Conservation (phyloP, 2,329 filamentous ascomycete species). For the Cryphonectria nitschkei region DNA sequence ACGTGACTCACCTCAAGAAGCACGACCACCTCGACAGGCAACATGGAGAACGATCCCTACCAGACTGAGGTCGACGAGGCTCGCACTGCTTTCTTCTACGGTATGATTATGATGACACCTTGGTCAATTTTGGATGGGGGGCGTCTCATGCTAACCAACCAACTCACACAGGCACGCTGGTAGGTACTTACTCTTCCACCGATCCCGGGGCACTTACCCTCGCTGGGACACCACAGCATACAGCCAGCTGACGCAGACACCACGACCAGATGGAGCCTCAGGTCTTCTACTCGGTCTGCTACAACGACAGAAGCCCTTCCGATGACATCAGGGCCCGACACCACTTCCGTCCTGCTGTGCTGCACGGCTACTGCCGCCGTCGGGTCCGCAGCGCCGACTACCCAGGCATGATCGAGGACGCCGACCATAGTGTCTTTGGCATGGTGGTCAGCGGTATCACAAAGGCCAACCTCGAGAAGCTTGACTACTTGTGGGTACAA, state of each 20-base stretch:
- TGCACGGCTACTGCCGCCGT: constrained; percentile 71
- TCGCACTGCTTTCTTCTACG: constrained; percentile 60
- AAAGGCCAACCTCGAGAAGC: constrained; percentile 70
- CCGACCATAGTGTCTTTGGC: constrained; percentile 67
- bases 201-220: constrained; percentile 15
- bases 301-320: constrained; percentile 57
- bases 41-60: constrained; percentile 12
- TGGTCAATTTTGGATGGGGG: too few relatives aligned
- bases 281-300: constrained; percentile 85
- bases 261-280: constrained; percentile 72
- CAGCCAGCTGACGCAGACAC: constrained; percentile 1
- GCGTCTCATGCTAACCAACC: constrained; percentile 31
- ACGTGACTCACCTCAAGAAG: background rate
- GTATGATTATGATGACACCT: constrained; percentile 41
- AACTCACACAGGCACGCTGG: constrained; percentile 43
- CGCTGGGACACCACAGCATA: background rate
- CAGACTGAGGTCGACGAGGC: constrained; percentile 27
- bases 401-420: constrained; percentile 70
- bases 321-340: constrained; percentile 58
- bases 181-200: constrained; percentile 24
- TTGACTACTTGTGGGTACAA: constrained; percentile 68
- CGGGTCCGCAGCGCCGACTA: constrained; percentile 76
- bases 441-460: constrained; percentile 79
- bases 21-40: background rate
- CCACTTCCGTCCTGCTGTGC: constrained; percentile 72